These are phyloP conservation scores for Citrus hindsii DNA, from an alignment of 345 rosid genomes.

Conservation along the genomic window DNA sequence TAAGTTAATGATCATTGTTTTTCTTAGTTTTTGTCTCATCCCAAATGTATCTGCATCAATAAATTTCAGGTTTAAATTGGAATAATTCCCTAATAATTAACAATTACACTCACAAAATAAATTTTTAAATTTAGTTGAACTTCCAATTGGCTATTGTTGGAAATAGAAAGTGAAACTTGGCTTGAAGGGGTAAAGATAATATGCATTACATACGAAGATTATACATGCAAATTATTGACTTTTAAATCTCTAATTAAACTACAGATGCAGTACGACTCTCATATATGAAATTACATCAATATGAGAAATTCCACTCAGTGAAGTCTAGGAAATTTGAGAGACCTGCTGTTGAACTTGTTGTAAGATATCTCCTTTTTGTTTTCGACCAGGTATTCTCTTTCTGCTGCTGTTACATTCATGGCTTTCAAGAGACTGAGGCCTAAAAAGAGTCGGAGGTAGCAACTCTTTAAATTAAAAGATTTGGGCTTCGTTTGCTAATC, in stretches of 20 bases:
- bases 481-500: background rate
- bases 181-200: background rate
- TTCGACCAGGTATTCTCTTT: slow-evolving; percentile 76
- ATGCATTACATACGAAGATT: background rate
- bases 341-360: background rate
- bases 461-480: background rate
- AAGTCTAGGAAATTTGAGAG: background rate
- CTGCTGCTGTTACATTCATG: slow-evolving; percentile 93
- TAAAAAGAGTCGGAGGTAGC: slow-evolving; percentile 46
- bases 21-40: background rate
- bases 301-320: background rate
- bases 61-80: background rate
- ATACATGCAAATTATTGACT: background rate
- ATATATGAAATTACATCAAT: background rate
- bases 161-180: background rate
- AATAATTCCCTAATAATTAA: background rate
- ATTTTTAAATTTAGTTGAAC: background rate
- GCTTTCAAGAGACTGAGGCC: slow-evolving; percentile 74
- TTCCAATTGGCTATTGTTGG: background rate
- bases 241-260: background rate
- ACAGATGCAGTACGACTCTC: too few species aligned
- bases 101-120: background rate
- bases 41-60: background rate
- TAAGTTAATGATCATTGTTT: background rate
- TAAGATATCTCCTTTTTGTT: background rate